Evolutionary conservation across 257 asterid species (phyloP).

Genomic region (Verbena officinalis): DNA sequence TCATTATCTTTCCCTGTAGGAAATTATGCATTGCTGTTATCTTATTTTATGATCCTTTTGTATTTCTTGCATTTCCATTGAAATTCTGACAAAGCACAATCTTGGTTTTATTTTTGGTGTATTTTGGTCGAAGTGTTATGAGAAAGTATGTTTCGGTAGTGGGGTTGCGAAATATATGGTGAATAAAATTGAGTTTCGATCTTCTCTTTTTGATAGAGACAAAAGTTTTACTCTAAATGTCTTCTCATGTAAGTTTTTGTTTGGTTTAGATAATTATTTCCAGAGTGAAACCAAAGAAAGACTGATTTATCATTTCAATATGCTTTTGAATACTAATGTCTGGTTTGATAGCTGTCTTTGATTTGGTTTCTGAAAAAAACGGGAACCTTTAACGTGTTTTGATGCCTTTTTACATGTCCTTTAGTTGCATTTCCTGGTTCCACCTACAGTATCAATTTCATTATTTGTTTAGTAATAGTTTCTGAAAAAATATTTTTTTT

Average conservation of each 20-base stretch:
- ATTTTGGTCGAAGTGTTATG: too few relatives aligned
- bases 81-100: neutral
- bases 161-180: too few relatives aligned
- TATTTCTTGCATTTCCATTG: neutral
- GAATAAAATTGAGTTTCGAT: too few relatives aligned
- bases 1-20: neutral
- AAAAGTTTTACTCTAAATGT: too few relatives aligned
- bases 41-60: neutral
- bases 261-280: too few relatives aligned
- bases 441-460: neutral
- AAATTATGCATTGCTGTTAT: neutral
- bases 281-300: too few relatives aligned
- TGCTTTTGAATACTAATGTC: neutral
- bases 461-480: neutral
- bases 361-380: neutral
- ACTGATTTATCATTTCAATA: neutral
- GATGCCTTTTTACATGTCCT: neutral
- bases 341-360: neutral
- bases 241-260: too few relatives aligned
- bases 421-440: slow-evolving; percentile 6
- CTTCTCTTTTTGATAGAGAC: too few relatives aligned
- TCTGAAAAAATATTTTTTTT: slow-evolving; percentile 2
- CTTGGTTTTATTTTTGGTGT: too few relatives aligned
- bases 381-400: neutral
- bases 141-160: too few relatives aligned